These are phyloP conservation scores for Athelia sp. DNA, from an alignment of 1,284 basidiomycete species.

Conservation along the genomic window DNA sequence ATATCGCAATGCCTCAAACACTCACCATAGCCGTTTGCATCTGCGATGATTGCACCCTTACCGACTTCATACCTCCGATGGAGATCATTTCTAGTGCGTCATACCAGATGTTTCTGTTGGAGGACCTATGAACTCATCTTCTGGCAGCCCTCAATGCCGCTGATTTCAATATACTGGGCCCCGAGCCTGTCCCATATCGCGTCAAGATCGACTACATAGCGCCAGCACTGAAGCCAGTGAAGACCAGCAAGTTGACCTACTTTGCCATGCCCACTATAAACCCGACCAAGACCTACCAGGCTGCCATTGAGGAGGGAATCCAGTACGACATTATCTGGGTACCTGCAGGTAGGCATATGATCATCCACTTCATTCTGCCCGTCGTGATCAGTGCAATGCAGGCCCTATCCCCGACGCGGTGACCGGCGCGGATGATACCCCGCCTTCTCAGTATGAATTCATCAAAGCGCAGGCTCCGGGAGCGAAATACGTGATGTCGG, in stretches of 20 bases:
- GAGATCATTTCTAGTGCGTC: background rate
- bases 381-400: background rate
- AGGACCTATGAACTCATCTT: background rate
- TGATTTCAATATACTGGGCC: background rate
- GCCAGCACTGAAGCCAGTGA: background rate
- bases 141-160: background rate
- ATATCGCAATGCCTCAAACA: background rate
- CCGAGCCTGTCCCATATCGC: background rate
- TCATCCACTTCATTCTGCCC: background rate
- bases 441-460: constrained; percentile 8
- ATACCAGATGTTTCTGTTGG: no score
- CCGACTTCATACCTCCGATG: background rate
- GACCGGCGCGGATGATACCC: background rate
- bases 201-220: background rate
- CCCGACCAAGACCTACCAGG: background rate
- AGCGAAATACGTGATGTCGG: constrained; percentile 20
- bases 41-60: background rate
- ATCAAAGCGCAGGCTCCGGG: constrained; percentile 17
- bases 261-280: background rate
- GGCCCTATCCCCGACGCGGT: background rate
- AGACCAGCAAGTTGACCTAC: background rate
- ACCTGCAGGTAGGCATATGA: background rate
- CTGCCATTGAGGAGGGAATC: background rate
- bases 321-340: background rate
- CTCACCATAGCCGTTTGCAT: background rate